Percentiles rank a stretch among this genome's conserved stretches.
Evolutionary conservation across 768 basidiomycete species (phyloP).

Genomic region (Serendipita vermifera): DNA sequence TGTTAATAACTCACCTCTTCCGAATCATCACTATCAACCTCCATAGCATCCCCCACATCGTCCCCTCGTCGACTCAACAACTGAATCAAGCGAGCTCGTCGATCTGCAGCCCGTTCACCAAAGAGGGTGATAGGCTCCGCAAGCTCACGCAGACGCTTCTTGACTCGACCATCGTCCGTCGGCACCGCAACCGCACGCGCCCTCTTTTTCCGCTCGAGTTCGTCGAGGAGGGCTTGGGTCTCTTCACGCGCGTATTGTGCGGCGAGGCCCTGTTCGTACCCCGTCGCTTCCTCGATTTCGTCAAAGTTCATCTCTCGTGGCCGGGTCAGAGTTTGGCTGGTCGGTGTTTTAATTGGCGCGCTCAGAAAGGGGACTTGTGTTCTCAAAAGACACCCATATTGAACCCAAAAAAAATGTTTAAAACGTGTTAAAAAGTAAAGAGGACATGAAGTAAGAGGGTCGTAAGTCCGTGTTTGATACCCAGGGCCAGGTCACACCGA

Average conservation of each 20-base stretch:
- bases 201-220: slow-evolving; percentile 96
- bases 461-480: too few relatives aligned
- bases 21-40: slow-evolving; percentile 47
- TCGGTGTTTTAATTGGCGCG: too few relatives aligned
- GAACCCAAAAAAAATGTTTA: too few relatives aligned
- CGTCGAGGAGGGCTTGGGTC: slow-evolving; percentile 76
- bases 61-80: slow-evolving; percentile 89
- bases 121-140: slow-evolving; percentile 97
- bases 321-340: too few relatives aligned
- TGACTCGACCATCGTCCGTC: slow-evolving; percentile 91
- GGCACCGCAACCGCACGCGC: slow-evolving; percentile 88
- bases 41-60: slow-evolving; percentile 39
- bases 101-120: slow-evolving; percentile 92
- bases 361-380: too few relatives aligned
- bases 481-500: too few relatives aligned
- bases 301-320: slow-evolving; percentile 5
- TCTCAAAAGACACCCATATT: too few relatives aligned
- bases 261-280: slow-evolving; percentile 9
- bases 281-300: slow-evolving; percentile 6
- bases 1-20: slow-evolving; percentile 45
- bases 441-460: too few relatives aligned
- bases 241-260: slow-evolving; percentile 28
- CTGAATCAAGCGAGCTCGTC: slow-evolving; percentile 89
- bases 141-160: slow-evolving; percentile 76
- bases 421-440: too few relatives aligned